These are phyloP conservation scores for Halenospora varia DNA, from an alignment of 495 filamentous ascomycete species.

Conservation along the genomic window DNA sequence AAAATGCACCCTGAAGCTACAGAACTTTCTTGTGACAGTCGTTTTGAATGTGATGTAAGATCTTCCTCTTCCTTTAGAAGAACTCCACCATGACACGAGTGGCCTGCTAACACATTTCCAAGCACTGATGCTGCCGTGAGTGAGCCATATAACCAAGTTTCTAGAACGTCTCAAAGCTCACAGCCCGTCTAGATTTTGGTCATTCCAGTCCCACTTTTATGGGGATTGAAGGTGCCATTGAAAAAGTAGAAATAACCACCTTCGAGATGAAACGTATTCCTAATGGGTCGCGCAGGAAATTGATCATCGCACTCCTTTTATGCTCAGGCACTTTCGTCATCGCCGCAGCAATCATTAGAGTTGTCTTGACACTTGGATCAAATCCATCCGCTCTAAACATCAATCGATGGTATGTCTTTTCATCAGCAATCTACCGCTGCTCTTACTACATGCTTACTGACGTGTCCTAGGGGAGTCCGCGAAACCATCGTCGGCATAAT, in stretches of 20 bases:
- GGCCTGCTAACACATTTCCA: not conserved
- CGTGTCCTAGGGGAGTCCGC: not conserved
- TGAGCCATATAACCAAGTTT: not conserved
- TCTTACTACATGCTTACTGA: too few relatives aligned
- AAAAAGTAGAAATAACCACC: not conserved
- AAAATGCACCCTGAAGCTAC: constrained; percentile 3
- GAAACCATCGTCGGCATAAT: constrained; percentile 4
- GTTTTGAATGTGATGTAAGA: constrained; percentile 1
- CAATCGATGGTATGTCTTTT: not conserved
- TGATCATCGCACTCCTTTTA: not conserved
- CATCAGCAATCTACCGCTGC: too few relatives aligned
- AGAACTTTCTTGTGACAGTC: constrained; percentile 2
- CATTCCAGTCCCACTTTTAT: constrained; percentile 6
- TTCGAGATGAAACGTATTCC: too few relatives aligned
- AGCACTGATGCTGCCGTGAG: not conserved
- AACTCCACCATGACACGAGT: too few relatives aligned
- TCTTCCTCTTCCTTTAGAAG: not conserved
- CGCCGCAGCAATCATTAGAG: constrained; percentile 2
- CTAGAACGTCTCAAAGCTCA: not conserved
- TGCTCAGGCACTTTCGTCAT: constrained; percentile 4
- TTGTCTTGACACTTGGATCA: not conserved
- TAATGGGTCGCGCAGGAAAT: too few relatives aligned
- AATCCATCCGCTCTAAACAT: not conserved
- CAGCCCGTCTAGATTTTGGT: not conserved
- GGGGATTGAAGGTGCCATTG: not conserved